phyloP scores from a whole-genome alignment of 176 grass and related monocot genomes.

The Eragrostis curvula region DNA sequence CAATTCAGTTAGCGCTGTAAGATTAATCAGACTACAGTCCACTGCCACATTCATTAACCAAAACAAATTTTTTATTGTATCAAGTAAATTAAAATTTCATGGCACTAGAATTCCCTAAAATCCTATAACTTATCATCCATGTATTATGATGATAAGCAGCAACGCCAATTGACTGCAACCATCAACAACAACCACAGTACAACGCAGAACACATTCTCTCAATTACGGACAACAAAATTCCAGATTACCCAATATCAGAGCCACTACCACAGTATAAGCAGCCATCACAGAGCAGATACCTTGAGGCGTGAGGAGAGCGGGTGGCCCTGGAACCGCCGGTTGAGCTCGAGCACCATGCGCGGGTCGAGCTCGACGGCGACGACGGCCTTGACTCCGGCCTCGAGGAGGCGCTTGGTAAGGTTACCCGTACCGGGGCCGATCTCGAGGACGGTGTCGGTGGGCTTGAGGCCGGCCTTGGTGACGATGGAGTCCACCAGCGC shows the following conservation, averaged over 20 bases:
- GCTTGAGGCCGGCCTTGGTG: slow-evolving; percentile 84
- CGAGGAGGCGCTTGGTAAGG: slow-evolving; percentile 91
- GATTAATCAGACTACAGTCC: not conserved
- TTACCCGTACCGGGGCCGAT: slow-evolving; percentile 95
- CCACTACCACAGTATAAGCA: not conserved
- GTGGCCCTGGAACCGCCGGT: slow-evolving; percentile 80
- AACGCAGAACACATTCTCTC: not conserved
- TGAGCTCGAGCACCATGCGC: slow-evolving; percentile 96
- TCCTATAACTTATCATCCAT: not conserved
- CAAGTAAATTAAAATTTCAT: not conserved
- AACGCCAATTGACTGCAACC: not conserved
- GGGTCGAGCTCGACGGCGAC: slow-evolving; percentile 97
- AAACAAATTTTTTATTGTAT: not conserved
- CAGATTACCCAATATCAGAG: not conserved
- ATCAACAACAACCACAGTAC: not conserved
- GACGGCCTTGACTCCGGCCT: slow-evolving; percentile 82
- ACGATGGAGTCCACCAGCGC: slow-evolving; percentile 89
- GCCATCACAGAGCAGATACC: slow-evolving; percentile 30
- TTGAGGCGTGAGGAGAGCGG: slow-evolving; percentile 73
- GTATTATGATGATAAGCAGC: not conserved
- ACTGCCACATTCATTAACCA: not conserved
- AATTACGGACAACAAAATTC: not conserved
- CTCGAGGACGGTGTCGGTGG: slow-evolving; percentile 93
- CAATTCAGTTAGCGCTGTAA: not conserved
- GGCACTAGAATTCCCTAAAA: not conserved